Evolutionary conservation across 495 filamentous ascomycete species (phyloP).

Genomic region (Chlorociboria aeruginascens): DNA sequence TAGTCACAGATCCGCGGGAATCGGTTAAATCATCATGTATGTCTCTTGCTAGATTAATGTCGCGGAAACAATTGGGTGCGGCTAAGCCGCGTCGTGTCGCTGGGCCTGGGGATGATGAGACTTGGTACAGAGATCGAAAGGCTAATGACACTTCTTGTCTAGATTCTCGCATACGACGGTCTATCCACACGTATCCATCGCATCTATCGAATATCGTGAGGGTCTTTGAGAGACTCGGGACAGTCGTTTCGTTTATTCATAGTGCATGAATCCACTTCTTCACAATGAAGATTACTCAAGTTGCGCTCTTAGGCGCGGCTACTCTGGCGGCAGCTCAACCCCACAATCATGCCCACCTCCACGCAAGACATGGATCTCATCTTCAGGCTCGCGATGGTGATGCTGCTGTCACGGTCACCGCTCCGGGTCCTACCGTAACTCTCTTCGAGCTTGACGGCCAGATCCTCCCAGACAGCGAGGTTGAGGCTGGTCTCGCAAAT

Average conservation of each 20-base stretch:
- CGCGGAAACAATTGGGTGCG: too few relatives aligned
- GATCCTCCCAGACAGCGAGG: slow-evolving; percentile 37
- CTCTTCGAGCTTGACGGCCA: slow-evolving; percentile 49
- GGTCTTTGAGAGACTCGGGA: slow-evolving; percentile 15
- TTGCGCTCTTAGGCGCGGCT: slow-evolving; percentile 33
- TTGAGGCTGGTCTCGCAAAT: slow-evolving; percentile 48
- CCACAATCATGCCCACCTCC: slow-evolving; percentile 33
- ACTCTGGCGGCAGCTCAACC: slow-evolving; percentile 34
- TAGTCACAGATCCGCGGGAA: too few relatives aligned
- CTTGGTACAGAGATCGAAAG: slow-evolving; percentile 1
- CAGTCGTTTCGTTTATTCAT: slow-evolving; percentile 11
- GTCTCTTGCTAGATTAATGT: too few relatives aligned
- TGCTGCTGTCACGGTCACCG: slow-evolving; percentile 19
- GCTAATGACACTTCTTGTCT: slow-evolving; percentile 7
- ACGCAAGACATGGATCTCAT: slow-evolving; percentile 24
- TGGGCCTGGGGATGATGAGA: neutral
- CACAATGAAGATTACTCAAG: slow-evolving; percentile 36
- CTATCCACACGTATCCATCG: neutral
- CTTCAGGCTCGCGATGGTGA: slow-evolving; percentile 31
- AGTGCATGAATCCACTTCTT: slow-evolving; percentile 15
- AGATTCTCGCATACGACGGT: slow-evolving; percentile 2
- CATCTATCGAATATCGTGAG: neutral
- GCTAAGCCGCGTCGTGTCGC: neutral
- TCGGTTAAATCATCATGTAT: too few relatives aligned
- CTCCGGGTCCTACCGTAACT: slow-evolving; percentile 41